phyloP scores from a whole-genome alignment of 768 basidiomycete genomes.

The Naganishia friedmannii region DNA sequence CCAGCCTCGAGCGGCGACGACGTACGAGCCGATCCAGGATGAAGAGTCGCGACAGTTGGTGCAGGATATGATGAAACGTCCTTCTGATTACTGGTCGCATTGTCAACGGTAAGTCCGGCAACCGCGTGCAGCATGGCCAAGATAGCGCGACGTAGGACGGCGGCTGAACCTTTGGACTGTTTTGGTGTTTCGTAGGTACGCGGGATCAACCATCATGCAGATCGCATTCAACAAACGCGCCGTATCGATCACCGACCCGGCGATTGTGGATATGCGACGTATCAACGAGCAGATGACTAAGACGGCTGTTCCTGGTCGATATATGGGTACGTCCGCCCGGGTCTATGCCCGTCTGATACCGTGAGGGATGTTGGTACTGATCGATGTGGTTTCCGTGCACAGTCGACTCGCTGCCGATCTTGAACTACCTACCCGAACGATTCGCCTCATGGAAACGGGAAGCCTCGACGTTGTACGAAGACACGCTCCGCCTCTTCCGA shows the following conservation, averaged over 20 bases:
- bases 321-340: slow-evolving; percentile 20
- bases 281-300: slow-evolving; percentile 38
- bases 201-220: slow-evolving; percentile 39
- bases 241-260: slow-evolving; percentile 32
- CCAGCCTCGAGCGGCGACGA: slow-evolving; percentile 31
- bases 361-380: not conserved
- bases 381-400: not conserved
- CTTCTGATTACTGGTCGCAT: slow-evolving; percentile 36
- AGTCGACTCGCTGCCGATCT: slow-evolving; percentile 38
- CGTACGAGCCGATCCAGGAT: slow-evolving; percentile 41
- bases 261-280: slow-evolving; percentile 34
- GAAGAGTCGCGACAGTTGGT: slow-evolving; percentile 34
- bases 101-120: slow-evolving; percentile 28
- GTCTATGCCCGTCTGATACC: not conserved
- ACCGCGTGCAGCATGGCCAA: too few relatives aligned
- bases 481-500: slow-evolving; percentile 34
- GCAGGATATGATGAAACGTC: slow-evolving; percentile 34
- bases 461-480: slow-evolving; percentile 33
- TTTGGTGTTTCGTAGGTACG: slow-evolving; percentile 24
- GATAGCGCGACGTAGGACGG: too few relatives aligned
- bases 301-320: slow-evolving; percentile 39
- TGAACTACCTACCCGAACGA: slow-evolving; percentile 35
- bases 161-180: slow-evolving; percentile 31
- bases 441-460: slow-evolving; percentile 38
- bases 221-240: slow-evolving; percentile 42